Percentiles rank a stretch among this genome's conserved stretches.
These are phyloP conservation scores for Sanghuangporus weigelae DNA, from an alignment of 1,284 basidiomycete species.

Conservation along the genomic window DNA sequence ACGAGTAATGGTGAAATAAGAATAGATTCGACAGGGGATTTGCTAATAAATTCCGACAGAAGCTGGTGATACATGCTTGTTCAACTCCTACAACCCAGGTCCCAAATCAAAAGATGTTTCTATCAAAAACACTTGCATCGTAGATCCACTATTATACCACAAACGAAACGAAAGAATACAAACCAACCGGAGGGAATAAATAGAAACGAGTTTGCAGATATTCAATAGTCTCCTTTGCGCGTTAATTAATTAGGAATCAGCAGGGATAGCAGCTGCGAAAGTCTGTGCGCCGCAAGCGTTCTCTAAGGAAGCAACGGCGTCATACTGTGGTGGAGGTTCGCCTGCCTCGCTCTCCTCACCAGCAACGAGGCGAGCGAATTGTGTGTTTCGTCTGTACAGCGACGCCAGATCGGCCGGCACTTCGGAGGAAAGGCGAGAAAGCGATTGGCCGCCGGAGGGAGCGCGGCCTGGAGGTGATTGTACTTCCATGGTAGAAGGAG, in stretches of 20 bases:
- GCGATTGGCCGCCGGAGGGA: neutral
- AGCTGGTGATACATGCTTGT: neutral
- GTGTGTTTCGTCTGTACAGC: conserved; percentile 35
- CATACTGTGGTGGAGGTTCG: conserved; percentile 61
- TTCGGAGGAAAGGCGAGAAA: conserved; percentile 17
- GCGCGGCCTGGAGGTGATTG: neutral
- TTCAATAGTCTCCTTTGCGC: neutral
- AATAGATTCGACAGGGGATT: neutral
- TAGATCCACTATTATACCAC: neutral
- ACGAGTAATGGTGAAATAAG: too few relatives aligned
- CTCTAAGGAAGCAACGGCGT: conserved; percentile 19
- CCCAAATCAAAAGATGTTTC: neutral
- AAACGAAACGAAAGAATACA: neutral
- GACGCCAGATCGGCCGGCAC: conserved; percentile 27
- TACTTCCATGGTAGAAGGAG: neutral
- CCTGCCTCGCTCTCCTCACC: conserved; percentile 61
- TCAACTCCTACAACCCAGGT: neutral
- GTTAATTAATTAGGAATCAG: neutral
- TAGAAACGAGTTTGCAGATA: neutral
- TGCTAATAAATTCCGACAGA: neutral
- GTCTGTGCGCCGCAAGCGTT: conserved; percentile 7
- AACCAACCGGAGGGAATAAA: neutral
- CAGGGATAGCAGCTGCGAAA: neutral
- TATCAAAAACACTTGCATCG: neutral
- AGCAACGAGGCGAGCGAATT: conserved; percentile 56